Percentiles rank a stretch among this genome's conserved stretches.
Evolutionary conservation across 2,329 filamentous ascomycete genomes (phyloP).

Genomic region (Hortaea sp.): DNA sequence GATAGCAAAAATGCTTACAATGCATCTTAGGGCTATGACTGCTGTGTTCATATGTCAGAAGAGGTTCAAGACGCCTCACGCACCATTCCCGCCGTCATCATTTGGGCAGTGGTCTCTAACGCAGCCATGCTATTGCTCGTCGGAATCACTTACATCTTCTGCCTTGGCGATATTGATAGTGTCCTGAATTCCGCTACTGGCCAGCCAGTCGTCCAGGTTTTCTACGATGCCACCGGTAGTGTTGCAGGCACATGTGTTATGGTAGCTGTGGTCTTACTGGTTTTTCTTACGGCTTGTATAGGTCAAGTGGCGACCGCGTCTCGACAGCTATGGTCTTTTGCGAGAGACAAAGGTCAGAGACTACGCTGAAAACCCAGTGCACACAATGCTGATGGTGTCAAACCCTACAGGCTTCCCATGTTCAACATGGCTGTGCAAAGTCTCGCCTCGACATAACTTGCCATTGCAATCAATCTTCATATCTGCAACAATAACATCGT

Average conservation of each 20-base stretch:
- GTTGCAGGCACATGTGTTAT: constrained; percentile 22
- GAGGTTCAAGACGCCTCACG: constrained; percentile 15
- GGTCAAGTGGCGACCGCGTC: constrained; percentile 29
- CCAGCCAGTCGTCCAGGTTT: constrained; percentile 17
- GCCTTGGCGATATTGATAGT: constrained; percentile 12
- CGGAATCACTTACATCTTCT: constrained; percentile 23
- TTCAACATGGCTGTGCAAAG: constrained; percentile 1
- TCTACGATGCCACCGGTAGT: constrained; percentile 25
- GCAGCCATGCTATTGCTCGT: constrained; percentile 15
- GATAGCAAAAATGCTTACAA: no score
- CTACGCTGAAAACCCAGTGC: neutral
- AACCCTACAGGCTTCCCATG: constrained; percentile 1
- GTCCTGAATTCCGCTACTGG: neutral
- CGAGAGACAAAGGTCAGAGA: constrained; percentile 3
- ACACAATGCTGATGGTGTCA: neutral
- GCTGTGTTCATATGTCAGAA: constrained; percentile 17
- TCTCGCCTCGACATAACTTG: constrained; percentile 11
- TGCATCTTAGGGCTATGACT: constrained; percentile 15
- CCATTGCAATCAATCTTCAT: constrained; percentile 17
- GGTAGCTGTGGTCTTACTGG: constrained; percentile 23
- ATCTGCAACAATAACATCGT: constrained; percentile 11
- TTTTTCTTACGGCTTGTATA: constrained; percentile 23
- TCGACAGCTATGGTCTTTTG: constrained; percentile 24
- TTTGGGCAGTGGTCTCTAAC: constrained; percentile 15
- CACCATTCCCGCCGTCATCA: constrained; percentile 12